These are phyloP conservation scores for Anisodus tanguticus DNA, from an alignment of 257 asterid genomes.

Conservation along the genomic window DNA sequence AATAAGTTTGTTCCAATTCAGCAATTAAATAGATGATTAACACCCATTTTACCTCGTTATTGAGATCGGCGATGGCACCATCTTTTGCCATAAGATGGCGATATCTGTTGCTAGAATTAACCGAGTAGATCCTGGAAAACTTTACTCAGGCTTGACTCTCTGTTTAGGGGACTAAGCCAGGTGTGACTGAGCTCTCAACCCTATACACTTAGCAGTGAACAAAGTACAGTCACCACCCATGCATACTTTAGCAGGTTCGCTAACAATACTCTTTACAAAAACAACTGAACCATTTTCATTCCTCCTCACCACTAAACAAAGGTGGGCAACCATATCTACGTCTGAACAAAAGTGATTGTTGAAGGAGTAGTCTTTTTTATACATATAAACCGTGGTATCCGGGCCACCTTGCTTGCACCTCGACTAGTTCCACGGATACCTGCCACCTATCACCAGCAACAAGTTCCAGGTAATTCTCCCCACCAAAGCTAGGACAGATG, in stretches of 20 bases:
- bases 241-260: neutral
- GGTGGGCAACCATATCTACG: neutral
- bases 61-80: neutral
- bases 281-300: neutral
- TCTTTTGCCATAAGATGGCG: neutral
- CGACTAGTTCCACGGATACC: no score
- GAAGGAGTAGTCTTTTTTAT: no score
- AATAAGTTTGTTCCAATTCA: neutral
- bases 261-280: neutral
- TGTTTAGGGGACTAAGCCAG: neutral
- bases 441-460: no score
- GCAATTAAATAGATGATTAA: neutral
- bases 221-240: conserved; percentile 9
- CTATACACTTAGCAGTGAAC: conserved; percentile 3
- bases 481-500: no score
- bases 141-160: neutral
- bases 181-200: neutral
- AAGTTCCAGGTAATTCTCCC: no score
- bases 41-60: neutral
- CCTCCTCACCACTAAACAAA: conserved; percentile 20
- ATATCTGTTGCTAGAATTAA: neutral
- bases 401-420: no score
- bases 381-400: no score
- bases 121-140: neutral
- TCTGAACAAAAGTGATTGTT: neutral